phyloP scores from a whole-genome alignment of 768 basidiomycete genomes.

The Tylopilus subfusipes region DNA sequence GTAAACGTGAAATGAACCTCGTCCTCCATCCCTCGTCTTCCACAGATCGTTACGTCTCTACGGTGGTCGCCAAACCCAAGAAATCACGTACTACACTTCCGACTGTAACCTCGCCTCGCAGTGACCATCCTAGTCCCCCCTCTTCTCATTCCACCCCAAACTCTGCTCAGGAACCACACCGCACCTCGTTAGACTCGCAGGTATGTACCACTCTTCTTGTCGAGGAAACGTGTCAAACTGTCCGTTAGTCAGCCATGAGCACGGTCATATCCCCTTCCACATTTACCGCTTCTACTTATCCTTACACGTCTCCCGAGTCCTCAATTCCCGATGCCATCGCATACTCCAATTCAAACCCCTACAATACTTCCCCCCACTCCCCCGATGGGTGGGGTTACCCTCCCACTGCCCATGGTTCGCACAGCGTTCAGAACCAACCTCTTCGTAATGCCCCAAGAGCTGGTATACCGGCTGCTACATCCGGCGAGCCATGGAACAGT shows the following conservation, averaged over 20 bases:
- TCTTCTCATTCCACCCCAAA: conserved; percentile 46
- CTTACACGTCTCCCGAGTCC: conserved; percentile 42
- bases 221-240: neutral
- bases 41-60: conserved; percentile 62
- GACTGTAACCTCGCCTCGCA: conserved; percentile 30
- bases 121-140: conserved; percentile 44
- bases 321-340: conserved; percentile 39
- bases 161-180: conserved; percentile 39
- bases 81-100: conserved; percentile 34
- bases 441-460: conserved; percentile 38
- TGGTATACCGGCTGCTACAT: conserved; percentile 15
- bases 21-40: conserved; percentile 82
- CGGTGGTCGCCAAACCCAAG: conserved; percentile 35
- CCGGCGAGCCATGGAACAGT: conserved; percentile 23
- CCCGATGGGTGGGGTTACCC: conserved; percentile 57
- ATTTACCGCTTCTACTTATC: conserved; percentile 41
- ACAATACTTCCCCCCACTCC: conserved; percentile 41
- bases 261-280: conserved; percentile 38
- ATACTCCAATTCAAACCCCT: conserved; percentile 43
- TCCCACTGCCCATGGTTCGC: conserved; percentile 30
- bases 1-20: conserved; percentile 80
- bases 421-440: conserved; percentile 45
- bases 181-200: conserved; percentile 40
- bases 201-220: conserved; percentile 26
- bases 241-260: conserved; percentile 30